Evolutionary conservation across 108 stramenopile species (phyloP).

Genomic region (Mediolabrus comicus): DNA sequence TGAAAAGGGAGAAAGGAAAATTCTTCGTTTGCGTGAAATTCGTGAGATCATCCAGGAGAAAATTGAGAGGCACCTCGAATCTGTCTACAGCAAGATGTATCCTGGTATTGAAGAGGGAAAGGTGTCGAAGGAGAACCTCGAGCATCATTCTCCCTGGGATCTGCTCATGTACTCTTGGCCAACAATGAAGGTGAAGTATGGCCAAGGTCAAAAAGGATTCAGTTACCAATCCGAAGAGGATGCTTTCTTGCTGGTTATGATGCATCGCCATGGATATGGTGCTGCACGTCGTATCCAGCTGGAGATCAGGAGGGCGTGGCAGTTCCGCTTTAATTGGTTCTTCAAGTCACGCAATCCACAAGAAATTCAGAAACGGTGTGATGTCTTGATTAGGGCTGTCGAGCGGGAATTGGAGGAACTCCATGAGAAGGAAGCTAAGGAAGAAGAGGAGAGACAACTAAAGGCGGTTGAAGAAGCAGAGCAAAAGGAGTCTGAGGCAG

Average conservation of each 20-base stretch:
- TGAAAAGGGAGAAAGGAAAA: conserved; percentile 89
- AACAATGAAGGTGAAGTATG: conserved; percentile 82
- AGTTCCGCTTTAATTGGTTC: conserved; percentile 98
- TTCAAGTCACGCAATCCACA: conserved; percentile 93
- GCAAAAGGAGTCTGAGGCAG: background rate
- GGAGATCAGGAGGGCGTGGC: conserved; percentile 93
- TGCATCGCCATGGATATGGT: conserved; percentile 96
- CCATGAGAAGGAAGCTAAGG: conserved; percentile 58
- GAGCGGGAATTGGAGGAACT: conserved; percentile 79
- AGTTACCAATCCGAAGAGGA: conserved; percentile 95
- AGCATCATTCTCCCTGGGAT: conserved; percentile 61
- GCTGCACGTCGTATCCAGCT: conserved; percentile 90
- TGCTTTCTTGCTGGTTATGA: conserved; percentile 92
- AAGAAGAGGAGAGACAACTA: conserved; percentile 1
- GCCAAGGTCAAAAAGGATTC: conserved; percentile 50
- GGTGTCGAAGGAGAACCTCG: conserved; percentile 59
- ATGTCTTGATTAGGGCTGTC: conserved; percentile 68
- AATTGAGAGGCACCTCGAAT: conserved; percentile 93
- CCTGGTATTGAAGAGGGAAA: conserved; percentile 35
- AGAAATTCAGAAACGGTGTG: conserved; percentile 94
- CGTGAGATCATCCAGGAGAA: conserved; percentile 93
- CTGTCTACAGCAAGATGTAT: conserved; percentile 73
- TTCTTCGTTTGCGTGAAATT: conserved; percentile 82
- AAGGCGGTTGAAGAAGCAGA: conserved; percentile 5
- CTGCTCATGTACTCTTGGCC: conserved; percentile 85